Evolutionary conservation across 2,329 filamentous ascomycete species (phyloP).

Genomic region (Talaromyces sp.): DNA sequence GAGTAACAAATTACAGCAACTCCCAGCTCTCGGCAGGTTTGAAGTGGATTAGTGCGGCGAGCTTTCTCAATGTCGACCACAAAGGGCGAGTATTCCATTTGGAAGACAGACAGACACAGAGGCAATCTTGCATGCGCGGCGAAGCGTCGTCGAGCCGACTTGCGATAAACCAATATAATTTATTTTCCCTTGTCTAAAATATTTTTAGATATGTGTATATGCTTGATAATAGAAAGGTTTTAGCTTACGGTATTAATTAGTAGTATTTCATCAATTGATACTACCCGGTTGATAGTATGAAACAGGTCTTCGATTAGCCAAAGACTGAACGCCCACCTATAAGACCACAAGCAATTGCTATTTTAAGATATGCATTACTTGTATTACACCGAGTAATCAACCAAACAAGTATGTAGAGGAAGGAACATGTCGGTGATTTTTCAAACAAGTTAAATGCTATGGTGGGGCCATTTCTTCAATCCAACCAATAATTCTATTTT

Average conservation of each 20-base stretch:
- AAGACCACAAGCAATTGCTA: too few species aligned
- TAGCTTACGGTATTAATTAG: too few species aligned
- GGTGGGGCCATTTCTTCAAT: background rate
- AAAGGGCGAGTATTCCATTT: constrained; percentile 53
- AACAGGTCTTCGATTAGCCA: too few species aligned
- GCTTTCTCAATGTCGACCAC: constrained; percentile 15
- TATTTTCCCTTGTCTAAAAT: constrained; percentile 28
- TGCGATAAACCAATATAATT: constrained; percentile 54
- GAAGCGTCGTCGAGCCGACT: constrained; percentile 45
- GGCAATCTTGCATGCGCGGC: constrained; percentile 47
- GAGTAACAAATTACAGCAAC: constrained; percentile 14
- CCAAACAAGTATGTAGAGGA: too few species aligned
- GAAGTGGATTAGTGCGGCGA: constrained; percentile 8
- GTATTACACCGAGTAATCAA: too few species aligned
- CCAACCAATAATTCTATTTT: background rate
- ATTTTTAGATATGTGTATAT: too few species aligned
- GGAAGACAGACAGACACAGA: constrained; percentile 46
- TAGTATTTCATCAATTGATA: too few species aligned
- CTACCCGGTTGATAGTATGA: too few species aligned
- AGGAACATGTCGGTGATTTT: too few species aligned
- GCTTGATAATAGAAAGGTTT: too few species aligned
- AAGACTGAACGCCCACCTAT: too few species aligned
- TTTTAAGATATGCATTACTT: too few species aligned
- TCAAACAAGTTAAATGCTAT: background rate
- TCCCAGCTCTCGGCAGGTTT: constrained; percentile 16